phyloP scores from a whole-genome alignment of 192 early-diverging fungal genomes.

The Coemansia sp. region DNA sequence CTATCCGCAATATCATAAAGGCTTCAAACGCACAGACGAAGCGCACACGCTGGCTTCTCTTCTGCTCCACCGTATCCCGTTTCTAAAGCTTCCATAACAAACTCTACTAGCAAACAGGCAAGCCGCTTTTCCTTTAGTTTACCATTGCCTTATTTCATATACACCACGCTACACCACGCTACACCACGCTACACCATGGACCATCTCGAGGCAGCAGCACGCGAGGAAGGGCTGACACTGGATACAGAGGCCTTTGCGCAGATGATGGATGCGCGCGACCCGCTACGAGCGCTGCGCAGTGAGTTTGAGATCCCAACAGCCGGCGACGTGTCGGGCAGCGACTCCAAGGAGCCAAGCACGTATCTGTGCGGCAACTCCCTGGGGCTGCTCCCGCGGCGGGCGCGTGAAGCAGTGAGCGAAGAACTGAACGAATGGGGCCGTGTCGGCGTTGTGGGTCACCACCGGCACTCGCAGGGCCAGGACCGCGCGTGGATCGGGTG shows the following conservation, averaged over 20 bases:
- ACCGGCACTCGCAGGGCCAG: constrained; percentile 69
- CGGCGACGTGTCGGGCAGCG: constrained; percentile 42
- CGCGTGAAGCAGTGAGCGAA: constrained; percentile 66
- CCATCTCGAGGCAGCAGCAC: constrained; percentile 11
- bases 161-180: neutral
- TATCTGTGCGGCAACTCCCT: constrained; percentile 97
- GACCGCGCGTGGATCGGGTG: constrained; percentile 83
- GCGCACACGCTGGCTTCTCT: too few relatives aligned
- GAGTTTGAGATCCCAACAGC: constrained; percentile 71
- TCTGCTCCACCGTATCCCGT: too few relatives aligned
- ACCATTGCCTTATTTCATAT: too few relatives aligned
- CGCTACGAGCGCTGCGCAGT: constrained; percentile 55
- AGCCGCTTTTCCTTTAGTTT: too few relatives aligned
- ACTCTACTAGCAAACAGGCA: too few relatives aligned
- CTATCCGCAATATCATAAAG: too few relatives aligned
- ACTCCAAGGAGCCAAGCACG: constrained; percentile 27
- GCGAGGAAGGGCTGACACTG: constrained; percentile 15
- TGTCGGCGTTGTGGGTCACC: constrained; percentile 86
- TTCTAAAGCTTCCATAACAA: too few relatives aligned
- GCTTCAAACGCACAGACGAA: too few relatives aligned
- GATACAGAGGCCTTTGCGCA: constrained; percentile 51
- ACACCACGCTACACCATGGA: constrained; percentile 22
- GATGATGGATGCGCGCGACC: constrained; percentile 59
- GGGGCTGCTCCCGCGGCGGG: constrained; percentile 75
- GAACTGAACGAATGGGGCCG: constrained; percentile 90